A percentile compares a stretch with the other conserved stretches of the same genome.
phyloP scores from a whole-genome alignment of 148 eudicot genomes.

The Silene uniflora region DNA sequence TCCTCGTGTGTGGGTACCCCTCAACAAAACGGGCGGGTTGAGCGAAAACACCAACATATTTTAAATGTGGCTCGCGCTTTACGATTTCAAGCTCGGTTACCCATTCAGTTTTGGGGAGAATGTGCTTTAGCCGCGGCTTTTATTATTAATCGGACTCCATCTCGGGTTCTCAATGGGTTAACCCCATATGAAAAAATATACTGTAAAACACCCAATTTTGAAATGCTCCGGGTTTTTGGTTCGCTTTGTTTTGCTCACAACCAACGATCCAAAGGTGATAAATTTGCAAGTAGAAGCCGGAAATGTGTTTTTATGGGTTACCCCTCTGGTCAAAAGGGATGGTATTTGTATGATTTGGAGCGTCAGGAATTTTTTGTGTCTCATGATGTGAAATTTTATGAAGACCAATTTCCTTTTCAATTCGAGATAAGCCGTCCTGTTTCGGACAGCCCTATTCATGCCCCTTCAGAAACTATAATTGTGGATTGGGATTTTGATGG shows the following conservation, averaged over 20 bases:
- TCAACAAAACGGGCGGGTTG: not conserved
- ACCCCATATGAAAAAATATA: not conserved
- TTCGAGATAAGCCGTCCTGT: no score
- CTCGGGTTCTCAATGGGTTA: not conserved
- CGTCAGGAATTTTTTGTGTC: not conserved
- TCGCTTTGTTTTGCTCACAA: not conserved
- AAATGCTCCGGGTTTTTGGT: not conserved
- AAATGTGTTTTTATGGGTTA: conserved; percentile 3
- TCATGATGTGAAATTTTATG: not conserved
- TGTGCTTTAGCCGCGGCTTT: not conserved
- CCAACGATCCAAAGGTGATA: not conserved
- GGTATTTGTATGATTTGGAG: not conserved
- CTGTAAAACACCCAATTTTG: not conserved
- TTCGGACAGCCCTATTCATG: no score
- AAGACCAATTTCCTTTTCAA: not conserved
- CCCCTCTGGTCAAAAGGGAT: not conserved
- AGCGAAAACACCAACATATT: no score
- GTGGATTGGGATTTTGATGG: no score
- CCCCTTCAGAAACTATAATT: no score
- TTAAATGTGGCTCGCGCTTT: not conserved
- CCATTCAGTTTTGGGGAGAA: not conserved
- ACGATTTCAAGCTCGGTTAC: not conserved
- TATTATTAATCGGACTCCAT: not conserved
- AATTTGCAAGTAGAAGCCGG: no score
- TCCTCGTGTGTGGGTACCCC: conserved; percentile 1